Conservation (phyloP, 441 rosid species). For the Pelargonium cotyledonis region DNA sequence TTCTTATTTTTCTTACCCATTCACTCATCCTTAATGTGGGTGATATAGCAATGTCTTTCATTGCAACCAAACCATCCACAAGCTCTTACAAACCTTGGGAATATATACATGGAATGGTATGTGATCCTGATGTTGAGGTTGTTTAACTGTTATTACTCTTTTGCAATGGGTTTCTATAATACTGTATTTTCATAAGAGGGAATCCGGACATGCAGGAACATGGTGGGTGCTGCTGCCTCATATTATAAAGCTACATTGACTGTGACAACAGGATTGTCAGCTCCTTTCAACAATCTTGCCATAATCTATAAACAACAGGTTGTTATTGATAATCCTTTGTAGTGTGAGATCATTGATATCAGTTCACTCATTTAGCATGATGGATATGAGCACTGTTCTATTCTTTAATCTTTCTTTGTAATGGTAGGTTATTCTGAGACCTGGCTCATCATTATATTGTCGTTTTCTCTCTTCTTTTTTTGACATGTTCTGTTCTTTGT, state of each 20-base stretch:
- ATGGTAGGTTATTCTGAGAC: not conserved
- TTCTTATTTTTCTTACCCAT: slow-evolving; percentile 1
- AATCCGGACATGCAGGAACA: slow-evolving; percentile 46
- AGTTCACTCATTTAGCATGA: slow-evolving; percentile 4
- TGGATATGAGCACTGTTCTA: not conserved
- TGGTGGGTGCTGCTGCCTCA: slow-evolving; percentile 77
- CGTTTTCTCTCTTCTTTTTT: not conserved
- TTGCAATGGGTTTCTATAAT: not conserved
- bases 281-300: slow-evolving; percentile 96
- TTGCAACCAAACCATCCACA: slow-evolving; percentile 95
- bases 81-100: slow-evolving; percentile 96
- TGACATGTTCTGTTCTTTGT: not conserved
- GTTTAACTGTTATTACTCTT: not conserved
- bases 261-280: slow-evolving; percentile 91
- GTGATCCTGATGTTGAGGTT: slow-evolving; percentile 11
- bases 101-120: slow-evolving; percentile 97
- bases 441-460: not conserved
- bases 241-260: slow-evolving; percentile 85
- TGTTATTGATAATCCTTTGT: not conserved
- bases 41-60: slow-evolving; percentile 80
- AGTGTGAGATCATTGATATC: not conserved
- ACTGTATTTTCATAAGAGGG: not conserved
- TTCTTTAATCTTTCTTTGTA: not conserved
- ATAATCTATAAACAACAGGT: slow-evolving; percentile 98
- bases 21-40: slow-evolving; percentile 14